These are phyloP conservation scores for Mycena maculata DNA, from an alignment of 768 basidiomycete species.

Conservation along the genomic window DNA sequence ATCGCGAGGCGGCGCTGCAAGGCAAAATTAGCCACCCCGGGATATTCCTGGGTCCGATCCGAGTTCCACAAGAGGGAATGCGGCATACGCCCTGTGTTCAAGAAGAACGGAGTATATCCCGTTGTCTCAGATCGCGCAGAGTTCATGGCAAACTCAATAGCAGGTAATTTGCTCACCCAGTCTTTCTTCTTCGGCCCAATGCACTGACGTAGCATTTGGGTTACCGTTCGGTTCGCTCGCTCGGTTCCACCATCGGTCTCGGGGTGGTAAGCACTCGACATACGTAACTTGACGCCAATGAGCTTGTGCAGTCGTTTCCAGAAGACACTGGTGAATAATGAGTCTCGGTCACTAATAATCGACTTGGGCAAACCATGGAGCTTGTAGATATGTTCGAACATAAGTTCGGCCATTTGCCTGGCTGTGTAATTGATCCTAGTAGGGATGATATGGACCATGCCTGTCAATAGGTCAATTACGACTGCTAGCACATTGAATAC, in stretches of 20 bases:
- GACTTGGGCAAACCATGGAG: slow-evolving; percentile 43
- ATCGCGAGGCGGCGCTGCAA: slow-evolving; percentile 37
- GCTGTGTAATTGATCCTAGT: slow-evolving; percentile 31
- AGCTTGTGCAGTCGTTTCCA: slow-evolving; percentile 29
- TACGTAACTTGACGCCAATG: slow-evolving; percentile 23
- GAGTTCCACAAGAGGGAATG: slow-evolving; percentile 32
- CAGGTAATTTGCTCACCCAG: slow-evolving; percentile 38
- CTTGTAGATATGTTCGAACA: slow-evolving; percentile 41
- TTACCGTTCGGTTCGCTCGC: slow-evolving; percentile 37
- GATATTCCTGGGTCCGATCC: slow-evolving; percentile 14
- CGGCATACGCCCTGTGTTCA: slow-evolving; percentile 20
- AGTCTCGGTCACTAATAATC: slow-evolving; percentile 43
- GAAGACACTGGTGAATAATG: slow-evolving; percentile 44
- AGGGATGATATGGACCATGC: slow-evolving; percentile 41
- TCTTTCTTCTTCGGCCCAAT: slow-evolving; percentile 39
- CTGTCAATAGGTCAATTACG: slow-evolving; percentile 39
- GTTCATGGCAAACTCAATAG: neutral
- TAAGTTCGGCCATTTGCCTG: slow-evolving; percentile 40
- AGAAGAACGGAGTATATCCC: slow-evolving; percentile 33
- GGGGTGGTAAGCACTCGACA: slow-evolving; percentile 28
- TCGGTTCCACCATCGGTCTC: slow-evolving; percentile 14
- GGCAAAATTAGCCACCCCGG: slow-evolving; percentile 35
- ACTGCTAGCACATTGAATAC: slow-evolving; percentile 39
- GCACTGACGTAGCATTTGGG: slow-evolving; percentile 38
- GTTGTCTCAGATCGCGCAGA: slow-evolving; percentile 14